phyloP scores from a whole-genome alignment of 2,329 filamentous ascomycete genomes.

The Diplodia scrobiculata region DNA sequence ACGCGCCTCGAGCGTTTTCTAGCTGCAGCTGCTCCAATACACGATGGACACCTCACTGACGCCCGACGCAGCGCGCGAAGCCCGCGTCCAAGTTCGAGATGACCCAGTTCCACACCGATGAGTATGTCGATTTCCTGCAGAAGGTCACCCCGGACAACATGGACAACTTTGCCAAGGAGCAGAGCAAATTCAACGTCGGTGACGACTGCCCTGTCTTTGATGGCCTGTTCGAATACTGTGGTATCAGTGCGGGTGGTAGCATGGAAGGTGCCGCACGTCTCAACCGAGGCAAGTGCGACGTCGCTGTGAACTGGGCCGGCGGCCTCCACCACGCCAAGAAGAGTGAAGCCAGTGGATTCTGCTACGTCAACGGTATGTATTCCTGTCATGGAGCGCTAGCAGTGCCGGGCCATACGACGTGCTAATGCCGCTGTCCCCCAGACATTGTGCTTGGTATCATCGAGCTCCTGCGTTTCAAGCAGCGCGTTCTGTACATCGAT shows the following conservation, averaged over 20 bases:
- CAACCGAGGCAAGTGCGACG: conserved; percentile 68
- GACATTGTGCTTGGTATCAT: conserved; percentile 69
- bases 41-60: conserved; percentile 11
- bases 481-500: conserved; percentile 66
- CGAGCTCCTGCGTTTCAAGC: conserved; percentile 64
- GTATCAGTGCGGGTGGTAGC: conserved; percentile 68
- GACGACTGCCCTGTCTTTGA: conserved; percentile 67
- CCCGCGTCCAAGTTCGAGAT: conserved; percentile 68
- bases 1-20: conserved; percentile 20
- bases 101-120: conserved; percentile 73
- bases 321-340: conserved; percentile 55
- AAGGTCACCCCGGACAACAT: conserved; percentile 99
- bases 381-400: neutral
- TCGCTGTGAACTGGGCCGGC: conserved; percentile 60
- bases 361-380: conserved; percentile 50
- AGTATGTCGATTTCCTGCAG: conserved; percentile 71
- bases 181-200: conserved; percentile 73
- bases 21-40: conserved; percentile 18
- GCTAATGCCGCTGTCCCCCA: conserved; percentile 36
- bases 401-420: neutral
- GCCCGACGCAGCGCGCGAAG: conserved; percentile 43
- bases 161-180: conserved; percentile 88
- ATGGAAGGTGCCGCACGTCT: conserved; percentile 71
- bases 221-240: conserved; percentile 70
- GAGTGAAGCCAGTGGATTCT: conserved; percentile 53